Percentiles rank a stretch among this genome's conserved stretches.
Conservation (phyloP, 345 rosid species). For the Cardamine chenopodiifolia region DNA sequence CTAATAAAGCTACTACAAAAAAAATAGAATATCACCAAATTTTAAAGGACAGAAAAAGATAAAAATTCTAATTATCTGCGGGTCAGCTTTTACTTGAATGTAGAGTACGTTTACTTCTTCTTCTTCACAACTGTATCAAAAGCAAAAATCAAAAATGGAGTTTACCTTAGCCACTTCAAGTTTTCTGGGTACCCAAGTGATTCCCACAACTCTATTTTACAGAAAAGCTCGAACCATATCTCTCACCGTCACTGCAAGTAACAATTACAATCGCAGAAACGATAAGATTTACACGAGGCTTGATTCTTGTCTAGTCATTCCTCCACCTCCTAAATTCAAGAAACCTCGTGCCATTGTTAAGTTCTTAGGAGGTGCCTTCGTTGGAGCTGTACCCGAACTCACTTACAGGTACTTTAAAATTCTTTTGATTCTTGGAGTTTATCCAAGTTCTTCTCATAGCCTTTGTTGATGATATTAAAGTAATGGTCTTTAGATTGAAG, state of each 20-base stretch:
- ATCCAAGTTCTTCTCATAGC: not conserved
- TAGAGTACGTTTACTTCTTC: not conserved
- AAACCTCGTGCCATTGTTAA: conserved; percentile 76
- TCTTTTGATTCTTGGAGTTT: not conserved
- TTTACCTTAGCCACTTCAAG: conserved; percentile 28
- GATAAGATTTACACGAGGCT: conserved; percentile 53
- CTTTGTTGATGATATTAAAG: not conserved
- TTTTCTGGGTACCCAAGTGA: conserved; percentile 29
- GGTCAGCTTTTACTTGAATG: no score
- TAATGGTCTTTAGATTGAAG: not conserved
- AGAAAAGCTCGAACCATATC: conserved; percentile 16
- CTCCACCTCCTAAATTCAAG: conserved; percentile 61
- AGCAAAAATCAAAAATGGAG: conserved; percentile 16
- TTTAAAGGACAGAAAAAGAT: no score
- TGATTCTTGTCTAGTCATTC: conserved; percentile 66
- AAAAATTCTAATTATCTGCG: no score
- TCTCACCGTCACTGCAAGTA: conserved; percentile 30
- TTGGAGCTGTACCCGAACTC: conserved; percentile 91
- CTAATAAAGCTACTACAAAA: no score
- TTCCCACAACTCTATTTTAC: conserved; percentile 22
- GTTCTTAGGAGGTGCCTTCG: conserved; percentile 87
- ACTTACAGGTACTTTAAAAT: conserved; percentile 61
- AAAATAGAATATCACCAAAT: no score
- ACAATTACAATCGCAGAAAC: conserved; percentile 25
- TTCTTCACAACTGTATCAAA: conserved; percentile 10